These are phyloP conservation scores for Hypoxylon crocopeplum DNA, from an alignment of 495 filamentous ascomycete species.

Conservation along the genomic window DNA sequence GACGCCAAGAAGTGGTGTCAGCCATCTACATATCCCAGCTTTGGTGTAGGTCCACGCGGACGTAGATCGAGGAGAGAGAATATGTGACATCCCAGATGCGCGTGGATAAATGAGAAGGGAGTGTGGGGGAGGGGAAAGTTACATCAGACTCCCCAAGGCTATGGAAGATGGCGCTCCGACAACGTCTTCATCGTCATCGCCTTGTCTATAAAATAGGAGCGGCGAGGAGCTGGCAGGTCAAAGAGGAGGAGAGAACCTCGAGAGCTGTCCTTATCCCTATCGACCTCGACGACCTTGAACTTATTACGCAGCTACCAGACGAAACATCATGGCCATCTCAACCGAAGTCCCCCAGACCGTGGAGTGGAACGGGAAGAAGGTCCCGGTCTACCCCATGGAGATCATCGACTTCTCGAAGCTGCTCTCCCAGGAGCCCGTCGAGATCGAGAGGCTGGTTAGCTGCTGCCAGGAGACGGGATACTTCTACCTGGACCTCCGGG, in stretches of 20 bases:
- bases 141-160: slow-evolving; percentile 26
- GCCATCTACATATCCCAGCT: slow-evolving; percentile 6
- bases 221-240: slow-evolving; percentile 8
- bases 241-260: neutral
- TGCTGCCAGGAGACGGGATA: slow-evolving; percentile 58
- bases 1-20: slow-evolving; percentile 38
- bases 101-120: slow-evolving; percentile 36
- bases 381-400: slow-evolving; percentile 58
- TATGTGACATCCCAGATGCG: slow-evolving; percentile 27
- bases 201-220: slow-evolving; percentile 29
- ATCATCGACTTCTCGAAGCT: slow-evolving; percentile 55
- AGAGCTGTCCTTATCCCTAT: slow-evolving; percentile 2
- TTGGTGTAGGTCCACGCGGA: slow-evolving; percentile 30
- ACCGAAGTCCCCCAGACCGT: slow-evolving; percentile 51
- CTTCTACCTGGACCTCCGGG: slow-evolving; percentile 62
- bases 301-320: slow-evolving; percentile 10
- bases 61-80: slow-evolving; percentile 9
- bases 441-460: slow-evolving; percentile 56
- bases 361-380: slow-evolving; percentile 58
- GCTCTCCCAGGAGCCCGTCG: slow-evolving; percentile 55
- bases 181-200: slow-evolving; percentile 21
- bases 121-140: slow-evolving; percentile 37
- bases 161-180: slow-evolving; percentile 37
- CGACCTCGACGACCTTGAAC: slow-evolving; percentile 8
- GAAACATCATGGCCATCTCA: slow-evolving; percentile 49